These are phyloP conservation scores for Debaryomyces sp. DNA, from an alignment of 1,139 yeast species.

Conservation along the genomic window DNA sequence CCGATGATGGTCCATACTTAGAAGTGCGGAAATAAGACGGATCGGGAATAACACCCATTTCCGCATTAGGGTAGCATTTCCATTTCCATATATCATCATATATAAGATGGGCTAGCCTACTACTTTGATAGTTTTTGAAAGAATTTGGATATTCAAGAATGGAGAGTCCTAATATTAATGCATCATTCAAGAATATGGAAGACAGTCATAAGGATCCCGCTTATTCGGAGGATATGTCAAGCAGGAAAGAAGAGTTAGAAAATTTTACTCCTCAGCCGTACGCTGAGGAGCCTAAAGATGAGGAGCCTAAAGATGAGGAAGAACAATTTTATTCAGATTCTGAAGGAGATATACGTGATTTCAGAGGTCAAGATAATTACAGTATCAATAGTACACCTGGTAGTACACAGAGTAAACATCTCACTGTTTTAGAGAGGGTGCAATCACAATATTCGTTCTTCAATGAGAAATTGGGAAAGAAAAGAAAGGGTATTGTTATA, in stretches of 20 bases:
- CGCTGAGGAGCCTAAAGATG: no score
- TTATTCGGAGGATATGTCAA: not conserved
- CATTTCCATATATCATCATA: not conserved
- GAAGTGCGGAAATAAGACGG: not conserved
- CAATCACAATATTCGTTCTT: constrained; percentile 27
- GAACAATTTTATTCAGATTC: not conserved
- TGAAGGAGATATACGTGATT: not conserved
- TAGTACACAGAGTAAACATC: constrained; percentile 18
- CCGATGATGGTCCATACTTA: not conserved
- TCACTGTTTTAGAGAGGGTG: constrained; percentile 19
- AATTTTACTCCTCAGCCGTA: not conserved
- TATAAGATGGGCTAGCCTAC: not conserved
- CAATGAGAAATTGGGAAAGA: constrained; percentile 23
- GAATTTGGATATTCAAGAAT: not conserved
- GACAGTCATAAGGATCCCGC: not conserved
- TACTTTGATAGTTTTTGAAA: not conserved
- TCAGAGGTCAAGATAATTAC: not conserved
- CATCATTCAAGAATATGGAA: not conserved
- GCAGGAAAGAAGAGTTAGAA: not conserved
- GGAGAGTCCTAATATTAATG: not conserved
- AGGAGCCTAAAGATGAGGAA: not conserved
- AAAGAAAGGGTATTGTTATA: constrained; percentile 22
- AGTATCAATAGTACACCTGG: constrained; percentile 5
- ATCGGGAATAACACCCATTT: not conserved
- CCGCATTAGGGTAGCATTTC: not conserved